Base-by-base conservation (phyloP, 1,139 yeast species). In the Saccharomyces hybrid region DNA sequence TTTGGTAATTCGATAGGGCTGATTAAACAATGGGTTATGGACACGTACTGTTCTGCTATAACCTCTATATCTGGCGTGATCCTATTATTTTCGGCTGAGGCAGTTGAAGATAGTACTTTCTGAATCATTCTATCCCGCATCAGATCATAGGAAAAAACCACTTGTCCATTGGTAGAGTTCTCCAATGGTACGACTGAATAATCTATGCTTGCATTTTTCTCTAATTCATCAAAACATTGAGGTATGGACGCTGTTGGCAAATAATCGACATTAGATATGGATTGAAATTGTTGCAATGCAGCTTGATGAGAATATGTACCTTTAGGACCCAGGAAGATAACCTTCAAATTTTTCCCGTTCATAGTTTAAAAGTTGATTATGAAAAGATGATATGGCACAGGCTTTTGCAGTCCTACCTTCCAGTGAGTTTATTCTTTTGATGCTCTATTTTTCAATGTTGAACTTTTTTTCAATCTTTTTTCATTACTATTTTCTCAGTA, bases 261-360 rank as follows among this genome's bases (percentile, higher is more conserved):
- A 11, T 63, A 63, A 23, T 65, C 66, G 27, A 57, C 54, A 20
- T 60, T 61, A 4, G 49, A 58, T 8, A 65, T 66, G 14, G 71
- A 68, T 16, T 80, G 82, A 68, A 87, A 87, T 64, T 85, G 85
- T 65, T 87, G 95, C n/a, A 83, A 64, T 0, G 88, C 88, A 2
- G 96, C 95, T 85, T 88, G 95, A 62, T 90, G 96, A 1, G 97
- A 86, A 68, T 89, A 91, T 0, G 97, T 90, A 1, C 97, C 97
- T 52, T 76, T 76, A 0, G 98, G 98, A 0, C 98, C 98, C 51
- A 91, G 70, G 64, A 80, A 91, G 4, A 89, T 89, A 7, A 88
- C 85, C 55, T 65, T 72, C 23, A 55, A 48, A 50, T 48, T 58
- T 6, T 29, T 13, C 25, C 8, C 23, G 13, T 16, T 14, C n/a